These are phyloP conservation scores for Chlorencoelia australis DNA, from an alignment of 2,329 filamentous ascomycete genomes.

Conservation along the genomic window DNA sequence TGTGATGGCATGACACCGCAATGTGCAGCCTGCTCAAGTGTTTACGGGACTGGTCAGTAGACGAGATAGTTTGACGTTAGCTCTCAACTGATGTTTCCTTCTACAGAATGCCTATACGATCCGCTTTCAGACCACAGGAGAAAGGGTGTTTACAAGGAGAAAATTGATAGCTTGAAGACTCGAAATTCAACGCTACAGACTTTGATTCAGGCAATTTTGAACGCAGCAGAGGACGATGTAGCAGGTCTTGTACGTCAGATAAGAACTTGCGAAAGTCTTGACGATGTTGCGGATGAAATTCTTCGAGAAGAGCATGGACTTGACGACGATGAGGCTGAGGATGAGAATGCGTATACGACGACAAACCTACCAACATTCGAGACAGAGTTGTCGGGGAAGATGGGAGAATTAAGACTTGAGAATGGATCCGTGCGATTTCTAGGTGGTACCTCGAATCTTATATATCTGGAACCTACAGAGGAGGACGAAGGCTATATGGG, in stretches of 20 bases:
- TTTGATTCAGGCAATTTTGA: slow-evolving; percentile 86
- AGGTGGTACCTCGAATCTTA: slow-evolving; percentile 86
- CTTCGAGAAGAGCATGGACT: slow-evolving; percentile 23
- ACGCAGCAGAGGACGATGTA: slow-evolving; percentile 81
- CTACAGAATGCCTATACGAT: slow-evolving; percentile 77
- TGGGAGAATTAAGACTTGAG: slow-evolving; percentile 81
- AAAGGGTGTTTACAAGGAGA: slow-evolving; percentile 94
- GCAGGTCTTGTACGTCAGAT: slow-evolving; percentile 74
- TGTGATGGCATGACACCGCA: slow-evolving; percentile 87
- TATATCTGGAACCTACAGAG: slow-evolving; percentile 56
- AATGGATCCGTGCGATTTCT: slow-evolving; percentile 86
- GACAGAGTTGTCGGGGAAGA: slow-evolving; percentile 77
- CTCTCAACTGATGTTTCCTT: slow-evolving; percentile 3
- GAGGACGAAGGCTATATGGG: slow-evolving; percentile 26
- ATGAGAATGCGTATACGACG: slow-evolving; percentile 32
- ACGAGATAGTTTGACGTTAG: not conserved
- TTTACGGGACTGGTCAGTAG: slow-evolving; percentile 58
- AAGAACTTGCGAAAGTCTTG: slow-evolving; percentile 62
- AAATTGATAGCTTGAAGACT: slow-evolving; percentile 79
- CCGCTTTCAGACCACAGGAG: slow-evolving; percentile 92
- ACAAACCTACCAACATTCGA: slow-evolving; percentile 42
- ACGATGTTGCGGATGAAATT: slow-evolving; percentile 27
- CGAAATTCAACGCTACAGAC: slow-evolving; percentile 81
- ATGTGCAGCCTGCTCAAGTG: slow-evolving; percentile 91
- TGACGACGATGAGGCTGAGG: slow-evolving; percentile 33